Evolutionary conservation across 805 yeast species (phyloP).

Genomic region (Wickerhamiella lipophila): DNA sequence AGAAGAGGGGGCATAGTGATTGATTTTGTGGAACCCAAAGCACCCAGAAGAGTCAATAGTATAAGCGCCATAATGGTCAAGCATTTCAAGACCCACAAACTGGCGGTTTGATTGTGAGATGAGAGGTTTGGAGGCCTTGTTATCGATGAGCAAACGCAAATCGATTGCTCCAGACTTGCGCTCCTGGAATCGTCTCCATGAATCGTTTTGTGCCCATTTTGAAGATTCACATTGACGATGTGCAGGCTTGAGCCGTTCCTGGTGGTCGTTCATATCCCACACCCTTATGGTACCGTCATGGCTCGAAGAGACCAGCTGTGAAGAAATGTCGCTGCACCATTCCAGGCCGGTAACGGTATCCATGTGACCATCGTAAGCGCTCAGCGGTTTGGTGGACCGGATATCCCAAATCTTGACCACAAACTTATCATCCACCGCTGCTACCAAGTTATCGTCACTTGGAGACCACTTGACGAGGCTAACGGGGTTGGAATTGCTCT

Average conservation of each 20-base stretch:
- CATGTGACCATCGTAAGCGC: slow-evolving; percentile 43
- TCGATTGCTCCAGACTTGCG: slow-evolving; percentile 18
- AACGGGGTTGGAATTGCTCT: slow-evolving; percentile 27
- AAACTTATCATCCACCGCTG: slow-evolving; percentile 45
- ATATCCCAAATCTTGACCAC: slow-evolving; percentile 64
- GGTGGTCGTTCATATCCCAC: slow-evolving; percentile 39
- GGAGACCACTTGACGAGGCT: slow-evolving; percentile 52
- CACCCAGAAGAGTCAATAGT: slow-evolving; percentile 27
- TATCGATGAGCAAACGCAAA: slow-evolving; percentile 12
- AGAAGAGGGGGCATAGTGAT: slow-evolving; percentile 6
- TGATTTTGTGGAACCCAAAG: slow-evolving; percentile 26
- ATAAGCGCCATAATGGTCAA: slow-evolving; percentile 17
- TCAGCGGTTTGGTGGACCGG: slow-evolving; percentile 42
- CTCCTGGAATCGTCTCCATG: slow-evolving; percentile 24
- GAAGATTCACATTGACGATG: neutral
- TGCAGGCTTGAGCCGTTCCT: neutral
- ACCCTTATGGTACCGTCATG: slow-evolving; percentile 54
- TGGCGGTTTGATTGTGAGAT: slow-evolving; percentile 22
- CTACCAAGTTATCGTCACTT: slow-evolving; percentile 44
- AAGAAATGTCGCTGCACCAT: slow-evolving; percentile 39
- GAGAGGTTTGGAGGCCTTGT: slow-evolving; percentile 13
- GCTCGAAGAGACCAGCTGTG: slow-evolving; percentile 46
- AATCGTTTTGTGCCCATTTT: slow-evolving; percentile 12
- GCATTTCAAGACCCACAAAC: slow-evolving; percentile 21
- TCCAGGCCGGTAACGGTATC: slow-evolving; percentile 44